Percentiles rank a stretch among this genome's conserved stretches.
Evolutionary conservation across 1,139 yeast genomes (phyloP).

Genomic region (Scheffersomyces segobiensis): DNA sequence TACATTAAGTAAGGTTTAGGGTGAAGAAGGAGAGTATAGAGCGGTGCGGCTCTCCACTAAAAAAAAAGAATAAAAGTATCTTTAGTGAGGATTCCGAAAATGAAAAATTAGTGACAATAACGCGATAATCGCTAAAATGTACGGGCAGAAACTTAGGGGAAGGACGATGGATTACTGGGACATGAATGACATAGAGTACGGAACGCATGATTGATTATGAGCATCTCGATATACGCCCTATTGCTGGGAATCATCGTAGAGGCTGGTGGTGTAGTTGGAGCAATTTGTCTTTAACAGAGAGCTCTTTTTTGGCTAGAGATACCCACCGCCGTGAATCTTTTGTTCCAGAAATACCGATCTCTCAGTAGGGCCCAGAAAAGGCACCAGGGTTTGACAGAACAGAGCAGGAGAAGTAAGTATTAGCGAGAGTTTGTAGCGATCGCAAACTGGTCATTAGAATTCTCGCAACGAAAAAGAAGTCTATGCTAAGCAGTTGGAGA

Average conservation of each 20-base stretch:
- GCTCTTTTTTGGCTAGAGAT: too few relatives aligned
- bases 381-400: background rate
- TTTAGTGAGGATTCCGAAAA: background rate
- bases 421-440: background rate
- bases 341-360: background rate
- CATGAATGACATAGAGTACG: background rate
- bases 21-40: background rate
- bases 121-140: background rate
- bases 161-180: background rate
- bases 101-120: conserved; percentile 1
- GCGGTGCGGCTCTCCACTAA: background rate
- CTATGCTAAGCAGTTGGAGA: background rate
- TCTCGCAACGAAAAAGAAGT: too few relatives aligned
- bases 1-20: background rate
- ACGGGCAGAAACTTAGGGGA: background rate
- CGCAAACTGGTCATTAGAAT: background rate
- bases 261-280: too few relatives aligned
- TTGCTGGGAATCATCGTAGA: background rate
- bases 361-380: background rate
- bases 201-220: background rate
- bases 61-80: background rate
- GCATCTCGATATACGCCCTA: too few relatives aligned
- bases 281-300: too few relatives aligned
- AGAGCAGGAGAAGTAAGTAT: background rate
- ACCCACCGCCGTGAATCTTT: background rate